Percentiles rank a stretch among this genome's conserved stretches.
These are phyloP conservation scores for Nakaseomyces nivariensis DNA, from an alignment of 1,139 yeast genomes.

Conservation along the genomic window DNA sequence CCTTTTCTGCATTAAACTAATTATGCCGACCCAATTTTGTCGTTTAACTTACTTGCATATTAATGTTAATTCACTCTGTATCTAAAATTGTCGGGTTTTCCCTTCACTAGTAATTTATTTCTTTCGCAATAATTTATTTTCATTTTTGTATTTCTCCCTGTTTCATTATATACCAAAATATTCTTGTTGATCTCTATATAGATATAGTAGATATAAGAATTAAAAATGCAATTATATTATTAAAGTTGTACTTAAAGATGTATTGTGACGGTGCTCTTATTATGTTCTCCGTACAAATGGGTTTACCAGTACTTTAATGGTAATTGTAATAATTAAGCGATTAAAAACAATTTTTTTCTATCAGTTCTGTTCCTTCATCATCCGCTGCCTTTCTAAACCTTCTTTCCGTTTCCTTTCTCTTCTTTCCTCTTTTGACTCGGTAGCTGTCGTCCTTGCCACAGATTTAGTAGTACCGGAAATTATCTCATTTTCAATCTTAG, in stretches of 20 bases:
- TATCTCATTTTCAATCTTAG: slow-evolving; percentile 34
- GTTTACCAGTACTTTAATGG: too few species aligned
- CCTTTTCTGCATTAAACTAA: slow-evolving; percentile 8
- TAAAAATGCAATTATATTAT: too few species aligned
- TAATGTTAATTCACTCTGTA: slow-evolving; percentile 2
- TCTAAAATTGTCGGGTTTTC: neutral
- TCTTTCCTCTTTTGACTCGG: slow-evolving; percentile 47
- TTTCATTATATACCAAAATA: neutral
- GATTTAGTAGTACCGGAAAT: slow-evolving; percentile 8
- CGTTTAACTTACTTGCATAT: slow-evolving; percentile 4
- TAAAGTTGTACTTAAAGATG: too few species aligned
- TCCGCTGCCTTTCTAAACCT: slow-evolving; percentile 44
- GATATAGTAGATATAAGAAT: too few species aligned
- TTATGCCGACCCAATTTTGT: slow-evolving; percentile 1
- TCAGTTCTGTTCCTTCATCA: neutral
- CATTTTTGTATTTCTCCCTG: neutral
- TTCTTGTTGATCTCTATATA: too few species aligned
- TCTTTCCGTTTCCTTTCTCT: slow-evolving; percentile 48
- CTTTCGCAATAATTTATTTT: neutral
- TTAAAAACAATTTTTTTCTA: too few species aligned
- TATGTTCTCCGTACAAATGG: too few species aligned
- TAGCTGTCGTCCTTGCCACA: neutral
- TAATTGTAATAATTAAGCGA: too few species aligned
- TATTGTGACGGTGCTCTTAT: too few species aligned
- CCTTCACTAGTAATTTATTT: neutral